Evolutionary conservation across 805 yeast species (phyloP), one percentile per base, ranked within the genome.

Genomic region (Maudiozyma barnettii): DNA sequence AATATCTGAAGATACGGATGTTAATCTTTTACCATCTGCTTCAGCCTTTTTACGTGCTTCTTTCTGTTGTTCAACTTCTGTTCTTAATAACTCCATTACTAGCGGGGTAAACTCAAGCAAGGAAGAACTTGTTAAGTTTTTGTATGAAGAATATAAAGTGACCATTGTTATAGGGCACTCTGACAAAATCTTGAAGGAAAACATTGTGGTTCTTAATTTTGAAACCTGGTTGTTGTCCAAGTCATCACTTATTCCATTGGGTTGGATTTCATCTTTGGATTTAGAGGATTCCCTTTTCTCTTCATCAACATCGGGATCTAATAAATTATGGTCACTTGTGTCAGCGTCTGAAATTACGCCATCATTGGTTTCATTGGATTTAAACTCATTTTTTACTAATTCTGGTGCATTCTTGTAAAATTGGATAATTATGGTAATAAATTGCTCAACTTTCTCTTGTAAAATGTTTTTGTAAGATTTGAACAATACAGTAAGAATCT

Each of bases 131-230:
- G 84, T 85, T 45, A 88, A 67, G 33, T 78, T 79, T 60, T 89
- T 87, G 68, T 90, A 89, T 0, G 95, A 81, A 1, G 96, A 85
- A 57, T 87, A 88, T 45, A 95, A 71, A 7, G 96, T 80, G 3
- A 93, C 99, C 82, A 93, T 84, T 4, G 96, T 89, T 37, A 93
- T 91, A 9, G 99, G 99, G 61, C 98, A 90, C 64, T 93, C 99
- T 0, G 96, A 86, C 50, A 93, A 74, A 13, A 91, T 87, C 61
- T 89, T 90, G 73, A 93, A 91, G 1, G 97, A 89, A 53, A 64
- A 73, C 76, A 86, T 76, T 4, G 96, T 83, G 51, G 75, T 77
- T 40, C 75, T 75, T 46, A 89, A 70, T 2, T 75, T 69, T 49
- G 79, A 80, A 9, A 49, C 29, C 3, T 41, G 18, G 26, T 43